phyloP scores from a whole-genome alignment of 345 rosid genomes.

The Excoecaria agallocha region DNA sequence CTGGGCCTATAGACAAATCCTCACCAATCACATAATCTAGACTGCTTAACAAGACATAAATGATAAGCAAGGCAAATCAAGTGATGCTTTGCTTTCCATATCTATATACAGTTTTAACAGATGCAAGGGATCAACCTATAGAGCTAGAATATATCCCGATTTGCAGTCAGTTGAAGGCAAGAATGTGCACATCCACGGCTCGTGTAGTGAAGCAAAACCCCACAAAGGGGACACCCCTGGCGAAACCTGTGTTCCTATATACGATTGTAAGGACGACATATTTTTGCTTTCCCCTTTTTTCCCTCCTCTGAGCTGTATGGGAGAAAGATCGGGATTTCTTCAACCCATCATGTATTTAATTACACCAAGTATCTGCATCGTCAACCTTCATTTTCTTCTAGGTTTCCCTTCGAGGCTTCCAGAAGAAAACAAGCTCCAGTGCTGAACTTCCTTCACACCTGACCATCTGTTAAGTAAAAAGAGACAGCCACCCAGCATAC shows the following conservation, averaged over 20 bases:
- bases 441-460: constrained; percentile 33
- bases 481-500: constrained; percentile 33
- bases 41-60: constrained; percentile 13
- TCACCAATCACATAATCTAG: constrained; percentile 4
- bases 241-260: constrained; percentile 31
- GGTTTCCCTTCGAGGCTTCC: constrained; percentile 20
- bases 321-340: constrained; percentile 29
- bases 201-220: constrained; percentile 25
- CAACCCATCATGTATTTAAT: constrained; percentile 37
- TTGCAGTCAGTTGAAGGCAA: constrained; percentile 29
- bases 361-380: constrained; percentile 34
- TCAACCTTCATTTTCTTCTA: constrained; percentile 16
- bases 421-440: constrained; percentile 22
- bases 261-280: constrained; percentile 8
- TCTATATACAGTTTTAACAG: constrained; percentile 42
- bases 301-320: constrained; percentile 23
- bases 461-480: constrained; percentile 29
- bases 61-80: constrained; percentile 7
- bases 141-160: constrained; percentile 23
- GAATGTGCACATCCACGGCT: constrained; percentile 28
- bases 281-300: constrained; percentile 10
- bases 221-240: constrained; percentile 16
- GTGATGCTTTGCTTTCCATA: constrained; percentile 19
- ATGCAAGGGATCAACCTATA: constrained; percentile 24
- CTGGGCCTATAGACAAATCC: constrained; percentile 11